Evolutionary conservation across 1,284 basidiomycete genomes (phyloP), one percentile per base, ranked within the genome.

Genomic region (Cutaneotrichosporon daszewskae): DNA sequence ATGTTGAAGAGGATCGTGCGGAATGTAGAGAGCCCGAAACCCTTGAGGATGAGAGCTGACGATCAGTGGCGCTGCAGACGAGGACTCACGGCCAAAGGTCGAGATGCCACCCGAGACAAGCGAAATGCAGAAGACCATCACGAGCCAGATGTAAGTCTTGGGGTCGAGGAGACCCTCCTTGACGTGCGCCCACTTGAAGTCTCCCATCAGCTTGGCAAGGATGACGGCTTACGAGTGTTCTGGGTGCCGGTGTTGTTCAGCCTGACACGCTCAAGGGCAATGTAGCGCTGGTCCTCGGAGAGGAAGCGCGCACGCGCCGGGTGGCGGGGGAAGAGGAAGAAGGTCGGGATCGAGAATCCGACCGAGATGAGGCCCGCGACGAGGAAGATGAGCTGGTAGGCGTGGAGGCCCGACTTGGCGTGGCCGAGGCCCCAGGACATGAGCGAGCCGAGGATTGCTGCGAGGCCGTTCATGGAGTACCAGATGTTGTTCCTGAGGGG

Each of bases 351-450:
- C 16, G 53, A 46, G 24, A 58, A 42, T 19, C 42, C 40, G 13
- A 60, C 35, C 1, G 51, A 58, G 46, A 62, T 57, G 2, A 72
- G 53, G 26, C 76, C 76, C 26, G 72, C 72, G 54, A 75, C 74
- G 18, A 77, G 57, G 58, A 76, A 77, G 40, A 77, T 76, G 14
- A 64, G 62, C 63, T 76, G 55, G 43, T 65, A 68, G 4, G 56
- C 43, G 38, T 57, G 34, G 9, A 67, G 45, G 5, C 17, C 43
- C 16, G 37, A 41, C 4, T 51, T 41, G 36, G 53, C 49, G 36
- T 66, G 57, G 5, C 55, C 60, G n/a, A 65, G 51, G 38, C 63
- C 64, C 48, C 62, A 66, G 5, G 57, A 32, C 18, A 68, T 42
- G 16, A 64, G 53, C 9, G 55, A 55, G 26, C 63, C 65, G 17